Base-by-base conservation (phyloP, 1,284 basidiomycete genomes). In the Anthracocystis walkeri region DNA sequence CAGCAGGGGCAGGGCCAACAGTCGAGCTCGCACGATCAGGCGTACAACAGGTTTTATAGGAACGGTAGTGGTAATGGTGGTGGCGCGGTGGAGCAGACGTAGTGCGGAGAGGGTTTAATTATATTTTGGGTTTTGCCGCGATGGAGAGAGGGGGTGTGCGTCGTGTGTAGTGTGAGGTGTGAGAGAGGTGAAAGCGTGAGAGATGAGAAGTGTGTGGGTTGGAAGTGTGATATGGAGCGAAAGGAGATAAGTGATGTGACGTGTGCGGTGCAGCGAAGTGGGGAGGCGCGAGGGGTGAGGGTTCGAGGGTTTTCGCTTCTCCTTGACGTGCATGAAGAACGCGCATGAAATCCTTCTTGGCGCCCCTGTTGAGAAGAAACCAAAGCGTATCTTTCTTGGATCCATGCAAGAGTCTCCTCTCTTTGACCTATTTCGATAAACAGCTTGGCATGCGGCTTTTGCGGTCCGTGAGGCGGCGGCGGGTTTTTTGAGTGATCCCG, bases 11-110 rank as follows among this genome's bases (percentile, higher is more conserved):
- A n/a, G n/a, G n/a, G n/a, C n/a, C n/a, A n/a, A n/a, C n/a, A 55
- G n/a, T 46, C 53, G 31, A 31, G 41, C 16, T 60, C 61, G 41
- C 64, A 72, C 31, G 64, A 67, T 29, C 49, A 63, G 6, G 48
- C 59, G 11, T 65, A 71, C 11, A 49, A 33, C 10, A 25, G 63
- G 16, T 54, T 61, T 27, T 62, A 71, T n/a, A 51, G 68, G 2
- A 58, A 65, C 42, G 46, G 38, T n/a, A 65, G 62, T 25, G 53
- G 60, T 7, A 61, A 44, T 16, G 51, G 51, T 7, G 44, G 18
- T 3, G 48, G 61, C 5, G 57, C 62, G n/a, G 42, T 73, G 10
- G 70, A 73, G 52, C 70, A 73, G 38, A 65, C 57, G 41, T 52
- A 4, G n/a, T 3, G 40, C 18, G 44, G 8, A 27, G 25, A 18